Evolutionary conservation across 2,329 filamentous ascomycete genomes (phyloP).

Genomic region (Coniella lustricola): DNA sequence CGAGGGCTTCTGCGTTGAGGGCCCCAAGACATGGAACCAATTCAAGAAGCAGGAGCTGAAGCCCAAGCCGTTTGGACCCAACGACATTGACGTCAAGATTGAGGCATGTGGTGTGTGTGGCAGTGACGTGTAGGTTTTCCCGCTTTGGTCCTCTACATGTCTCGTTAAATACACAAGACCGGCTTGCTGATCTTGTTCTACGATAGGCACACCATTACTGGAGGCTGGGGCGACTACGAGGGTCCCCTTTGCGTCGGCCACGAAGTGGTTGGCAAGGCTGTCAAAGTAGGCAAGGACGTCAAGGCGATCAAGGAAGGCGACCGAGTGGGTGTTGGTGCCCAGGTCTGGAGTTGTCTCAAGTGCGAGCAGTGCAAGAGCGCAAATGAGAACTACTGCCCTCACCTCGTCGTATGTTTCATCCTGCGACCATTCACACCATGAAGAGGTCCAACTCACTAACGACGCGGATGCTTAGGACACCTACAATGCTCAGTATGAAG

Average conservation of each 20-base stretch:
- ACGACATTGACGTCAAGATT: conserved; percentile 66
- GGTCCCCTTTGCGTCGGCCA: conserved; percentile 49
- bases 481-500: conserved; percentile 46
- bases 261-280: conserved; percentile 51
- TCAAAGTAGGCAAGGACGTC: conserved; percentile 36
- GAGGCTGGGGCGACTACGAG: conserved; percentile 42
- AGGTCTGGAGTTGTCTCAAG: conserved; percentile 50
- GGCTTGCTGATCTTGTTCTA: neutral
- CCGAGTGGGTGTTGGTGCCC: conserved; percentile 57
- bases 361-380: conserved; percentile 38
- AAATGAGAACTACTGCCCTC: conserved; percentile 45
- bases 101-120: conserved; percentile 59
- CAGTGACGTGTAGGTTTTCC: conserved; percentile 36
- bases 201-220: conserved; percentile 44
- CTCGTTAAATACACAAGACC: no score
- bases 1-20: conserved; percentile 35
- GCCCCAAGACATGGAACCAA: conserved; percentile 34
- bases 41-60: conserved; percentile 32
- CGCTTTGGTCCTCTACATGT: no score
- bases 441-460: no score
- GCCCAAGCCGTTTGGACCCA: conserved; percentile 61
- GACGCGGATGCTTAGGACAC: conserved; percentile 32
- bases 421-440: neutral
- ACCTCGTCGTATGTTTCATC: conserved; percentile 30
- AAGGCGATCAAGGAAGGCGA: conserved; percentile 52